Conservation (phyloP, 306 rosid genomes). For the Casuarina glauca region DNA sequence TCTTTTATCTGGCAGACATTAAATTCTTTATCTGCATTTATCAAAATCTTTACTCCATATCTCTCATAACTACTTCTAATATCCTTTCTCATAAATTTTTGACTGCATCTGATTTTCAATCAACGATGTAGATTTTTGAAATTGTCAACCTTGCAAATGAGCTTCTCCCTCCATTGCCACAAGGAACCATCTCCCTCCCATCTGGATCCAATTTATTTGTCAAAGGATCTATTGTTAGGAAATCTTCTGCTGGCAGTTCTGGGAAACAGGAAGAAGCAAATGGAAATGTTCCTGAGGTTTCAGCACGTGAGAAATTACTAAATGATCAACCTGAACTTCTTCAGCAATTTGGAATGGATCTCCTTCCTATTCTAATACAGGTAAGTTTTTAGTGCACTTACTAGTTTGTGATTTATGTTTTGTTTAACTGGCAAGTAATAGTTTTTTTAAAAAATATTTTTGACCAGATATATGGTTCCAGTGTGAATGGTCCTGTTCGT, state of each 20-base stretch:
- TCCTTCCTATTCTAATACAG: slow-evolving; percentile 90
- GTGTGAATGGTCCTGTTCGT: slow-evolving; percentile 95
- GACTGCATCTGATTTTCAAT: slow-evolving; percentile 5
- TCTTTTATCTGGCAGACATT: not conserved
- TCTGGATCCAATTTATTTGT: slow-evolving; percentile 61
- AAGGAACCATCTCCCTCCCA: slow-evolving; percentile 86
- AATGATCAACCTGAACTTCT: slow-evolving; percentile 93
- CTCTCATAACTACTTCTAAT: not conserved
- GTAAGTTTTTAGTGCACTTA: slow-evolving; percentile 38
- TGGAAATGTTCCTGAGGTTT: slow-evolving; percentile 64
- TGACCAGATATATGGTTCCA: slow-evolving; percentile 89
- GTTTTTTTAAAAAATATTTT: too few relatives aligned
- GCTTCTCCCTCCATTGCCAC: slow-evolving; percentile 93
- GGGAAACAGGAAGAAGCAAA: slow-evolving; percentile 73
- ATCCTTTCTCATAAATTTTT: not conserved
- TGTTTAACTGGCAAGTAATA: slow-evolving; percentile 14
- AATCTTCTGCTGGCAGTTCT: slow-evolving; percentile 69
- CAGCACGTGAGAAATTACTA: slow-evolving; percentile 88
- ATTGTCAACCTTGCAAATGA: slow-evolving; percentile 95
- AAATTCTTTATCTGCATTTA: not conserved
- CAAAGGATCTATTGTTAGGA: slow-evolving; percentile 72
- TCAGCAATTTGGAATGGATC: slow-evolving; percentile 90
- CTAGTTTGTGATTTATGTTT: slow-evolving; percentile 10
- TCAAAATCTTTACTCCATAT: not conserved
- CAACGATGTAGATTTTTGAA: slow-evolving; percentile 71